Evolutionary conservation across 345 rosid genomes (phyloP), one percentile per base, ranked within the genome.

Genomic region (Linum trigynum): DNA sequence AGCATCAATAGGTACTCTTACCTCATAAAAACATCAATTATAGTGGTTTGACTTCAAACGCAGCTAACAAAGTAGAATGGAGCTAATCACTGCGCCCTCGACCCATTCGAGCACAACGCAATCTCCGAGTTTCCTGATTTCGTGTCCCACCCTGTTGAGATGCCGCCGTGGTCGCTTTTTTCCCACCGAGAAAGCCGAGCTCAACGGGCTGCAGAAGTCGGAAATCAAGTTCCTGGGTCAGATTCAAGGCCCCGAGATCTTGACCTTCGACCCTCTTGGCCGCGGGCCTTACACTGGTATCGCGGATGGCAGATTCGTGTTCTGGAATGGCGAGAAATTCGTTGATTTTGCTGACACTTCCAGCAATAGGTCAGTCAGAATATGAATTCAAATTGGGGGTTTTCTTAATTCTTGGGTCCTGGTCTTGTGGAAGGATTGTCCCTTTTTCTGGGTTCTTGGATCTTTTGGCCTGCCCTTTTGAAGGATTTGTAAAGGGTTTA

Each of bases 281-380:
- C 88, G 96, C n/a, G 98, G 96, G 5, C 97, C 96, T 10, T 92
- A 90, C 67, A 83, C 97, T 0, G 98, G 97, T 38, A 85, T 92
- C 39, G 98, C 98, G 57, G 97, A 90, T 72, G 98, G 98, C 4
- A 77, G 97, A 40, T 67, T 92, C 42, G 40, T 92, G 64, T 83
- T 90, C 70, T 87, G 92, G 92, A 69, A 90, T 65, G 97, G 98
- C 35, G 61, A 64, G 3, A 75, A 83, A 4, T 92, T 91, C 96
- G 74, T 3, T 67, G 90, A 84, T 78, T 92, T 92, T 65, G 97
- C 97, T 16, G 76, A 79, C 66, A 87, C 98, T 62, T 92, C 97
- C 6, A 67, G 42, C 35, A 86, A 87, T 58, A 85, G 98, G 92
- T 84, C 61, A 45, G 72, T 72, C 48, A 42, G 2, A 0, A 0